Conservation (phyloP, 768 basidiomycete genomes). For the Coprinellus aureogranulatus region DNA sequence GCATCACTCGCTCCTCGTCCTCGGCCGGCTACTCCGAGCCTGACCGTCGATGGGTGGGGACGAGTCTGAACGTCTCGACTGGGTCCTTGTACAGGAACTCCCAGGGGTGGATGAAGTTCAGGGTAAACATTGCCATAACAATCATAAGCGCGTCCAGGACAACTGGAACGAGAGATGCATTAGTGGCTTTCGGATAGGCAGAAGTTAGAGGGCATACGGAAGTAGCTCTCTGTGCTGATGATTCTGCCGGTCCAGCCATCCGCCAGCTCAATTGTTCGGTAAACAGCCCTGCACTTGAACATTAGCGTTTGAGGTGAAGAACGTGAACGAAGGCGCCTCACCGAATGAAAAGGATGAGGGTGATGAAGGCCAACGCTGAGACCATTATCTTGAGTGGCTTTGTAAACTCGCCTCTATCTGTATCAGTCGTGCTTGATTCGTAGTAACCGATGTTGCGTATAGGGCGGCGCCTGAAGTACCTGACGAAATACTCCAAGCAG, state of each 20-base stretch:
- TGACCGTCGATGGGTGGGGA: no score
- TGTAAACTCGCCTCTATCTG: not conserved
- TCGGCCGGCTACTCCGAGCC: no score
- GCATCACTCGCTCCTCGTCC: no score
- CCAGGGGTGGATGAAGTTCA: slow-evolving; percentile 50
- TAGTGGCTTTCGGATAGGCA: not conserved
- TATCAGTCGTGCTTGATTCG: not conserved
- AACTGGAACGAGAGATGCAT: slow-evolving; percentile 27
- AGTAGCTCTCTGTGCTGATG: slow-evolving; percentile 44
- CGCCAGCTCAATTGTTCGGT: slow-evolving; percentile 50
- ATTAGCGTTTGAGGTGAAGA: no score
- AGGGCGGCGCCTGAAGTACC: slow-evolving; percentile 35
- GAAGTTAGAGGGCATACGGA: slow-evolving; percentile 19
- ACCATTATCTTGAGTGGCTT: slow-evolving; percentile 26
- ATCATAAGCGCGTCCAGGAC: slow-evolving; percentile 52
- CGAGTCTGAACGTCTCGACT: no score
- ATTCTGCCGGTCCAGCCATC: slow-evolving; percentile 53
- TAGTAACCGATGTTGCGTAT: slow-evolving; percentile 10
- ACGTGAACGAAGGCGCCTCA: not conserved
- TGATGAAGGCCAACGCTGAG: slow-evolving; percentile 30
- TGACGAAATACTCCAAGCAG: slow-evolving; percentile 42
- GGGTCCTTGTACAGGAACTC: slow-evolving; percentile 23
- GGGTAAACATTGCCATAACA: slow-evolving; percentile 44
- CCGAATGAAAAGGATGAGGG: slow-evolving; percentile 45
- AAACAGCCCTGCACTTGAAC: slow-evolving; percentile 40